These are phyloP conservation scores for Vitis vinifera DNA, from an alignment of 164 flowering plant genomes.

Conservation along the genomic window DNA sequence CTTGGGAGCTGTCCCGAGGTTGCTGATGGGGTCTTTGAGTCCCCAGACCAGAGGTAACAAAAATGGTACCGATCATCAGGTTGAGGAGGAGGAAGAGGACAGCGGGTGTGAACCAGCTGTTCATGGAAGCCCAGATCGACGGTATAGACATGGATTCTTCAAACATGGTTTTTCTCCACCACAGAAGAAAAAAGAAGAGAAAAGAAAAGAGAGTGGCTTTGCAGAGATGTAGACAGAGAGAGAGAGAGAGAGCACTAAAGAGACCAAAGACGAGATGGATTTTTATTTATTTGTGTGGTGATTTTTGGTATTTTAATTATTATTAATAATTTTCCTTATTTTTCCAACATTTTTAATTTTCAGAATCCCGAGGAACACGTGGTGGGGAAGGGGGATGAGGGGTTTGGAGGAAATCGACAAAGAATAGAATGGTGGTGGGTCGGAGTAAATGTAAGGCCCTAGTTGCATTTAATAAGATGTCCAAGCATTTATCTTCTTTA, in stretches of 20 bases:
- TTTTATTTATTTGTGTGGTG: not conserved
- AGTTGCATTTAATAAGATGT: not conserved
- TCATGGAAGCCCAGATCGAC: slow-evolving; percentile 35
- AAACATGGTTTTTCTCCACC: slow-evolving; percentile 20
- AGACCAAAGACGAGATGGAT: not conserved
- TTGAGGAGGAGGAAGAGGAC: slow-evolving; percentile 67
- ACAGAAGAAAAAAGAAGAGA: not conserved
- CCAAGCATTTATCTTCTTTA: no score
- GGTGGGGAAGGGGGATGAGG: not conserved
- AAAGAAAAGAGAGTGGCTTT: not conserved
- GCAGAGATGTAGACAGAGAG: not conserved
- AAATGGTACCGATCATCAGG: slow-evolving; percentile 64
- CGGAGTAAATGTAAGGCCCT: not conserved
- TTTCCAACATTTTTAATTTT: no score
- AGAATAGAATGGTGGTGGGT: not conserved
- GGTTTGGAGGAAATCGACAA: not conserved
- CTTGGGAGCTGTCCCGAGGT: not conserved
- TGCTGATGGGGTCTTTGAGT: slow-evolving; percentile 14
- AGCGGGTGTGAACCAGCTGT: slow-evolving; percentile 79
- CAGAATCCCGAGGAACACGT: slow-evolving; percentile 5
- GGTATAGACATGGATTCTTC: slow-evolving; percentile 31
- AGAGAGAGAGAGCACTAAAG: not conserved
- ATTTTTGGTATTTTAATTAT: not conserved
- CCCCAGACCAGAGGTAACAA: slow-evolving; percentile 38
- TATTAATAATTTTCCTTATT: no score